These are phyloP conservation scores for Beta vulgaris DNA, from an alignment of 148 eudicot species.

Conservation along the genomic window DNA sequence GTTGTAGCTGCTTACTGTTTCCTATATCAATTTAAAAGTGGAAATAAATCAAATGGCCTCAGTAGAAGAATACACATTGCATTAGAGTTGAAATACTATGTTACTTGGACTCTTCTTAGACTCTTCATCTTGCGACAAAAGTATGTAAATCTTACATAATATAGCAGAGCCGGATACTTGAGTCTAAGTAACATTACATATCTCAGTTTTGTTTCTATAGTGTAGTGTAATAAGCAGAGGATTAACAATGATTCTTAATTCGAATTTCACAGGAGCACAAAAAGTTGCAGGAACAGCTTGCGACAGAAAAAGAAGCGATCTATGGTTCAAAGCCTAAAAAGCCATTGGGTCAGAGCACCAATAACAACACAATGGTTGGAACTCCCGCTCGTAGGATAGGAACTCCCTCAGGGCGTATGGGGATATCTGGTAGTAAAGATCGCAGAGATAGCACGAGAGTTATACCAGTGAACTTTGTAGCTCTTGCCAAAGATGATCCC, in stretches of 20 bases:
- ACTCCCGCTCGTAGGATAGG: conserved; percentile 58
- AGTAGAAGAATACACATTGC: background rate
- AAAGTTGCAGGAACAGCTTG: conserved; percentile 65
- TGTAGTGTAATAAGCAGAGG: background rate
- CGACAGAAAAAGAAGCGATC: conserved; percentile 63
- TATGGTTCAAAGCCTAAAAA: conserved; percentile 77
- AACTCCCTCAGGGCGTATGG: conserved; percentile 48
- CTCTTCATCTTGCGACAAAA: too few species aligned
- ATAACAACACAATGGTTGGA: conserved; percentile 43
- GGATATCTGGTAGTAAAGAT: conserved; percentile 52
- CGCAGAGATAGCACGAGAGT: conserved; percentile 53
- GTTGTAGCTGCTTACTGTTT: background rate
- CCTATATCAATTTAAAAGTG: background rate
- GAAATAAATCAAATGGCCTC: background rate
- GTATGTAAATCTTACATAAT: too few species aligned
- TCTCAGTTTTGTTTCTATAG: too few species aligned
- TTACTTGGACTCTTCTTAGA: too few species aligned
- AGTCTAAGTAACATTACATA: too few species aligned
- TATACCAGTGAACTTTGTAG: conserved; percentile 69
- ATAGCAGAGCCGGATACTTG: too few species aligned
- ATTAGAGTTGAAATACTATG: too few species aligned
- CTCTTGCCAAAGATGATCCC: conserved; percentile 63
- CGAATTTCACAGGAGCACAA: conserved; percentile 61
- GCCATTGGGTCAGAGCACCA: conserved; percentile 56
- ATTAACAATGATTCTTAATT: conserved; percentile 1